These are phyloP conservation scores for Poa pratensis DNA, from an alignment of 176 grass and related monocot genomes.

Conservation along the genomic window DNA sequence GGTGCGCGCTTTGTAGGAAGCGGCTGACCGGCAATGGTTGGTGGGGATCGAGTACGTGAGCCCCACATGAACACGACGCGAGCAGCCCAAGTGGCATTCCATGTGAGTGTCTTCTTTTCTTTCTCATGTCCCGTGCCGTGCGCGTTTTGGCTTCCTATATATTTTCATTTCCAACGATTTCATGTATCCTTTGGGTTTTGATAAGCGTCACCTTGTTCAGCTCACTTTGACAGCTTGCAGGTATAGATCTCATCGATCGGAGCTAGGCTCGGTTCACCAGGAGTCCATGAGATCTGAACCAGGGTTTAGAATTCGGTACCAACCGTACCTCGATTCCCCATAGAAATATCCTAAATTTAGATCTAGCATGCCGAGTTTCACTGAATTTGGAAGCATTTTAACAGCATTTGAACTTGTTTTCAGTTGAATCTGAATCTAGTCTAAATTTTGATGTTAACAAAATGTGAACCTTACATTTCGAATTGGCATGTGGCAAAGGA, in stretches of 20 bases:
- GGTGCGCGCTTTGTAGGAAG: neutral
- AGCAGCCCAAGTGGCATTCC: neutral
- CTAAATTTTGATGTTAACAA: too few species aligned
- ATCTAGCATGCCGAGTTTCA: too few species aligned
- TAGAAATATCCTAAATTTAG: too few species aligned
- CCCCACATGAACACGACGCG: neutral
- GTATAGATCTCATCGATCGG: neutral
- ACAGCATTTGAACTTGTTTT: neutral
- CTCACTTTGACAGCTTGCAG: neutral
- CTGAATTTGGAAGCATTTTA: neutral
- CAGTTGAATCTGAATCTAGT: neutral
- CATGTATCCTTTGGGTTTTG: neutral
- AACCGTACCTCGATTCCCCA: neutral
- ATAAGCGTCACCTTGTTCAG: neutral
- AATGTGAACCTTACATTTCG: too few species aligned
- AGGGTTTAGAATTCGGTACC: neutral
- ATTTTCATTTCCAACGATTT: neutral
- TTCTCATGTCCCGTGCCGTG: conserved; percentile 9
- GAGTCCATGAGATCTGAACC: conserved; percentile 9
- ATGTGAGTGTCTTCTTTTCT: neutral
- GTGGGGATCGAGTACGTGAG: conserved; percentile 1
- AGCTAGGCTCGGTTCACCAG: neutral
- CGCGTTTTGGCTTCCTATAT: conserved; percentile 3
- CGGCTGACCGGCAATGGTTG: neutral
- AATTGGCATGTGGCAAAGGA: too few species aligned